phyloP scores from a whole-genome alignment of 2,329 filamentous ascomycete genomes.

The Calonectria multiphialidica region DNA sequence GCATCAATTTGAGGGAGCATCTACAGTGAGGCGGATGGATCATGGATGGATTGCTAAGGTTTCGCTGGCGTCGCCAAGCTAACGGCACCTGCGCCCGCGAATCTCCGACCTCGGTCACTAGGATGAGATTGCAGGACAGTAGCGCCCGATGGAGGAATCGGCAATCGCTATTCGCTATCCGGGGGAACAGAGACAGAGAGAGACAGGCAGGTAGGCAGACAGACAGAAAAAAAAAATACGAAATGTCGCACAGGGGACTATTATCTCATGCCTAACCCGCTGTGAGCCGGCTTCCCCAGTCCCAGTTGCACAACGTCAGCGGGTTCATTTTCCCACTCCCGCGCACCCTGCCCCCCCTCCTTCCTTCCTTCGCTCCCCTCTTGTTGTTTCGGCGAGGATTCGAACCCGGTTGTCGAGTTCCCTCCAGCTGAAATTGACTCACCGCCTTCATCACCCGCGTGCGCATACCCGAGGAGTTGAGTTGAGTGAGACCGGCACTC shows the following conservation, averaged over 20 bases:
- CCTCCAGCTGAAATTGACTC: slow-evolving; percentile 2
- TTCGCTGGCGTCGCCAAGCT: background rate
- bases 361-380: no score
- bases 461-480: background rate
- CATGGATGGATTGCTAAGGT: background rate
- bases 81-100: background rate
- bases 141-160: slow-evolving; percentile 4
- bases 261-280: slow-evolving; percentile 3
- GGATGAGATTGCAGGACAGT: background rate
- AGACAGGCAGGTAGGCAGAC: no score
- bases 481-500: background rate
- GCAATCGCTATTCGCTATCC: background rate
- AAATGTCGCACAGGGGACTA: slow-evolving; percentile 11
- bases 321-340: background rate
- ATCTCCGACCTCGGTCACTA: slow-evolving; percentile 26
- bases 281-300: background rate
- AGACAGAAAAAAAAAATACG: background rate
- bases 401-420: background rate
- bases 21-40: background rate
- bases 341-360: background rate
- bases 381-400: background rate
- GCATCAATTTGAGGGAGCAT: background rate
- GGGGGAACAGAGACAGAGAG: background rate
- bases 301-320: background rate
- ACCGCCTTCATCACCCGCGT: background rate